Conservation (phyloP, 352 stramenopile genomes). For the Phytopythium mirpurense region DNA sequence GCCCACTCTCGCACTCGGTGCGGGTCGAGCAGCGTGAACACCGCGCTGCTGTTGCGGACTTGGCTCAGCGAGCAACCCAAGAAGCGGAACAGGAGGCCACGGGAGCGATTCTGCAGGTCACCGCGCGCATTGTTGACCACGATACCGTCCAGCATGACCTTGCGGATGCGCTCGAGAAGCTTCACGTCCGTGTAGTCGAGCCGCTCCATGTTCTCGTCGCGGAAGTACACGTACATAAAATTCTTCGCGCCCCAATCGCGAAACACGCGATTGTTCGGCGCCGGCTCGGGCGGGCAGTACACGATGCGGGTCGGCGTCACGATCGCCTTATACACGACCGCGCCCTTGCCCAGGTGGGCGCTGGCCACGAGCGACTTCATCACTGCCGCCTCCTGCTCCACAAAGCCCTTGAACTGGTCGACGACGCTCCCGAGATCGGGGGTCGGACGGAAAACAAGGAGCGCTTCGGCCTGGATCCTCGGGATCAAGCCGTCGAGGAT, state of each 20-base stretch:
- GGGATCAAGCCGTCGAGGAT: slow-evolving; percentile 22
- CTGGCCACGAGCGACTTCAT: slow-evolving; percentile 20
- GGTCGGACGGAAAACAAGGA: slow-evolving; percentile 31
- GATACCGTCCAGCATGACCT: slow-evolving; percentile 35
- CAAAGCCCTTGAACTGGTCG: slow-evolving; percentile 29
- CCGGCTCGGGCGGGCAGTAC: slow-evolving; percentile 43
- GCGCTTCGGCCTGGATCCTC: slow-evolving; percentile 35
- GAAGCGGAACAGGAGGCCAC: slow-evolving; percentile 37
- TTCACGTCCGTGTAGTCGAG: slow-evolving; percentile 43
- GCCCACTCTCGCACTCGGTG: slow-evolving; percentile 46
- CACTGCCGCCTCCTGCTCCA: slow-evolving; percentile 24
- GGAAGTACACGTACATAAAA: slow-evolving; percentile 85
- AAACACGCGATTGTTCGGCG: slow-evolving; percentile 64
- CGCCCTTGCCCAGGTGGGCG: slow-evolving; percentile 10
- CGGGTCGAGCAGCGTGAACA: slow-evolving; percentile 65
- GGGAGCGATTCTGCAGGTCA: slow-evolving; percentile 2
- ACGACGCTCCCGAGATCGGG: slow-evolving; percentile 14
- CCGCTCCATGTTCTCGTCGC: slow-evolving; percentile 71
- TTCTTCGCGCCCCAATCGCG: slow-evolving; percentile 58
- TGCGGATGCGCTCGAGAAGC: slow-evolving; percentile 34
- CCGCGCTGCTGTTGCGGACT: slow-evolving; percentile 59
- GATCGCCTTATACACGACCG: slow-evolving; percentile 53
- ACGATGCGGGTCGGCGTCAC: slow-evolving; percentile 66
- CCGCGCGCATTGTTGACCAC: slow-evolving; percentile 22
- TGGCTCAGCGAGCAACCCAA: slow-evolving; percentile 73